These are phyloP conservation scores for Adansonia digitata DNA, from an alignment of 345 rosid genomes.

Conservation along the genomic window DNA sequence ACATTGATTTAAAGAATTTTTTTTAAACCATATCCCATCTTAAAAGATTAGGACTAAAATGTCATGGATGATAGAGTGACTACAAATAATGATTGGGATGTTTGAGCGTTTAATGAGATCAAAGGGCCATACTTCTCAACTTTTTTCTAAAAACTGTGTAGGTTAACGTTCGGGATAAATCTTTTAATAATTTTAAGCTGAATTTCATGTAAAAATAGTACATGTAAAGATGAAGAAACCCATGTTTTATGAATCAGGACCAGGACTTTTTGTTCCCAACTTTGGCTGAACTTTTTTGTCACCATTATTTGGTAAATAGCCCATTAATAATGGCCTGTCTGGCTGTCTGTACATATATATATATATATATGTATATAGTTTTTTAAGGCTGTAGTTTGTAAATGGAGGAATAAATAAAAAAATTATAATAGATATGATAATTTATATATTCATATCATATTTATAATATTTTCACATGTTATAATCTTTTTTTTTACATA, in stretches of 20 bases:
- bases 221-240: constrained; percentile 4
- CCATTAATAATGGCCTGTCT: neutral
- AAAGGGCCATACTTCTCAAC: neutral
- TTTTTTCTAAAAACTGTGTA: constrained; percentile 1
- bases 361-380: neutral
- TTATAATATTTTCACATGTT: no score
- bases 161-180: no score
- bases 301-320: neutral
- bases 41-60: neutral
- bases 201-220: neutral
- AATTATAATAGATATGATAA: no score
- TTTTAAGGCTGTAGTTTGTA: no score
- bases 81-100: constrained; percentile 12
- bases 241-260: constrained; percentile 9
- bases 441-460: no score
- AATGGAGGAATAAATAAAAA: no score
- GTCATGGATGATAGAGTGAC: neutral
- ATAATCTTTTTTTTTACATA: no score
- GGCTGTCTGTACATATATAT: no score
- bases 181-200: constrained; percentile 8
- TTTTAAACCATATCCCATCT: neutral
- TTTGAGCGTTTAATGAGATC: neutral
- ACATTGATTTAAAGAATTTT: no score
- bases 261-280: neutral
- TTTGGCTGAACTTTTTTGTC: constrained; percentile 12